Base-by-base conservation (phyloP, 164 flowering plant genomes). In the Magnolia changhungtana region DNA sequence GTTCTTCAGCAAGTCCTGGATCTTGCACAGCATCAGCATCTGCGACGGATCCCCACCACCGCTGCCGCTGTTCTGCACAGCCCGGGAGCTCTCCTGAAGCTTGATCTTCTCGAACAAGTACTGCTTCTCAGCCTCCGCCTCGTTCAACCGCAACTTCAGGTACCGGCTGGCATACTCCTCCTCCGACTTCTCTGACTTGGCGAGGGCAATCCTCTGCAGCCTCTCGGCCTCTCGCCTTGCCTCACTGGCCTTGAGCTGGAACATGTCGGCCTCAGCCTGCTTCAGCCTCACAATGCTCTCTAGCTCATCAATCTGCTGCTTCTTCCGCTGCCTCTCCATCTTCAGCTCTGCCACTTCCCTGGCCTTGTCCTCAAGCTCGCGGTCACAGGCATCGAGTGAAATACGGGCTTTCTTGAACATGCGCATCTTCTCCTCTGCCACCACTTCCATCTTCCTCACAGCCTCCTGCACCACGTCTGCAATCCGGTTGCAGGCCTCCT, bases 181-280 rank as follows among this genome's bases (percentile, higher is more conserved):
- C 80, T 94, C 99, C 4, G 96, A 88, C 79, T 91, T 92, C 68
- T 92, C 97, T 8, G 92, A 81, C 80, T 94, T 92, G 37, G 97
- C 95, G 61, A 90, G 91, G 45, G 92, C 86, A 77, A 96, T 92
- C 80, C 90, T 87, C 76, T 90, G 94, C 4, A 94, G 91, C 82
- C 95, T 87, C 80, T 92, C 98, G 45, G 97, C 92, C 80, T 96
- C 99, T 71, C 93, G 85, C 81, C 94, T 90, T n/a, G 99, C 98
- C 82, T 96, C 99, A 58, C 83, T 87, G 50, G 99, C 99, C 87
- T 96, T 96, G 10, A 90, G 85, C 84, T 94, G 97, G 83, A 94
- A 96, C 98, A 96, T 96, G 73, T 96, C 97, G 72, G 99, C 95
- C 85, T 96, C 99, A 20, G 99, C 98, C 76, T 87, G 89, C 80